phyloP scores from a whole-genome alignment of 2,329 filamentous ascomycete species.

The Aspergillaceae sp. region DNA sequence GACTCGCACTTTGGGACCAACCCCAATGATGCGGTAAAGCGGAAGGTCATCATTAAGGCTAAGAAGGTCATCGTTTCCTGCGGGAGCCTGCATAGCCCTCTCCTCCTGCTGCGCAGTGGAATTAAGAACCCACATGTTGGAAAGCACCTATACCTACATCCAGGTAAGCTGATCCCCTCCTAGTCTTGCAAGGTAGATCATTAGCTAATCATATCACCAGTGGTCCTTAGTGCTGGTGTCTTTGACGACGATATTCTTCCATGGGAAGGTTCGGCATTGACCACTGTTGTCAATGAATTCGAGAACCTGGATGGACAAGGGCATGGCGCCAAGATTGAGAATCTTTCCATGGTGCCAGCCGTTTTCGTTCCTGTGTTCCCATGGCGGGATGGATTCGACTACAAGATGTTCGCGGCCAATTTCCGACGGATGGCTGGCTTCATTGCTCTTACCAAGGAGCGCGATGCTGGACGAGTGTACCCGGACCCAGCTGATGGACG shows the following conservation, averaged over 20 bases:
- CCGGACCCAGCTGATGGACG: conserved; percentile 59
- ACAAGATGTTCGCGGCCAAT: conserved; percentile 61
- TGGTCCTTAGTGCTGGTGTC: conserved; percentile 44
- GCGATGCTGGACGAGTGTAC: conserved; percentile 65
- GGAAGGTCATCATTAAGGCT: conserved; percentile 63
- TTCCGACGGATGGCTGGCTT: conserved; percentile 62
- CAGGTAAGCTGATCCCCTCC: conserved; percentile 47
- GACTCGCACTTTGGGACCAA: conserved; percentile 54
- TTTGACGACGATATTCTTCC: conserved; percentile 62
- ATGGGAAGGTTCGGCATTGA: conserved; percentile 73
- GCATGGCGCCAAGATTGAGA: conserved; percentile 76
- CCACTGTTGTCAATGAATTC: conserved; percentile 65
- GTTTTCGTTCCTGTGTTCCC: conserved; percentile 54
- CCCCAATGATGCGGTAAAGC: conserved; percentile 43
- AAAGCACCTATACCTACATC: conserved; percentile 72
- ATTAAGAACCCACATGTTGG: conserved; percentile 76
- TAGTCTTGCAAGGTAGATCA: not conserved
- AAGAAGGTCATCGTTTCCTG: conserved; percentile 72
- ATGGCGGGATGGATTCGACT: conserved; percentile 61
- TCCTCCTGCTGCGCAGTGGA: conserved; percentile 69
- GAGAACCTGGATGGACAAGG: conserved; percentile 73
- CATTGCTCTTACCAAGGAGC: conserved; percentile 67
- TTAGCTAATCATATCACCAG: conserved; percentile 7
- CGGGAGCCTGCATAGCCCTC: conserved; percentile 67
- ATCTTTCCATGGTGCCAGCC: conserved; percentile 64